phyloP scores from a whole-genome alignment of 495 filamentous ascomycete species.

The Penicillium bialowiezense region DNA sequence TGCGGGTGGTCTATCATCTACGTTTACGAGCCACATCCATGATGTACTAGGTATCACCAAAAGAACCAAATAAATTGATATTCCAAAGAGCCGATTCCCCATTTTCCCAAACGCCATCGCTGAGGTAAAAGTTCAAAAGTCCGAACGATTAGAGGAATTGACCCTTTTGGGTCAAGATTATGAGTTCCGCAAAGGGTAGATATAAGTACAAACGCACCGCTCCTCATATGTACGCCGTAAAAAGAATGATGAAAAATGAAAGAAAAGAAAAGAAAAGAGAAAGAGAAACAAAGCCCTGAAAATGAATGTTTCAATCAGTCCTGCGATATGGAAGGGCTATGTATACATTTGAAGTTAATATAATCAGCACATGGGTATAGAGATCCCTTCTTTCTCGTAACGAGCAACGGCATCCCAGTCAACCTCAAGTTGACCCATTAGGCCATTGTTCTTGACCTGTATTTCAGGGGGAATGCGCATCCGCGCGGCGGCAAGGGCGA shows the following conservation, averaged over 20 bases:
- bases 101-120: constrained; percentile 38
- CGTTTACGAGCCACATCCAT: no score
- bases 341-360: constrained; percentile 2
- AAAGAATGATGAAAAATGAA: no score
- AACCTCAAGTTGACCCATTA: constrained; percentile 1
- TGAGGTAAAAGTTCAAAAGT: constrained; percentile 23
- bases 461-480: constrained; percentile 18
- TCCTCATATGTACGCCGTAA: constrained; percentile 22
- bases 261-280: no score
- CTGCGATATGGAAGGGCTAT: constrained; percentile 18
- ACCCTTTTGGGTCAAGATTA: neutral
- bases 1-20: no score
- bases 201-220: constrained; percentile 26
- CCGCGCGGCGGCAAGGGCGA: constrained; percentile 8
- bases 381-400: constrained; percentile 1
- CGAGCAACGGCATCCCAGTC: constrained; percentile 9
- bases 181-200: constrained; percentile 7
- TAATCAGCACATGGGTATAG: neutral
- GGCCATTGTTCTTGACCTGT: constrained; percentile 4
- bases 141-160: constrained; percentile 1
- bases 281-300: constrained; percentile 11
- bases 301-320: constrained; percentile 13
- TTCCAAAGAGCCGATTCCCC: constrained; percentile 4
- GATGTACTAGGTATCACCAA: neutral
- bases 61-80: neutral